These are phyloP conservation scores for Yamadazyma atmosphaerica DNA, from an alignment of 1,139 yeast species.

Conservation along the genomic window DNA sequence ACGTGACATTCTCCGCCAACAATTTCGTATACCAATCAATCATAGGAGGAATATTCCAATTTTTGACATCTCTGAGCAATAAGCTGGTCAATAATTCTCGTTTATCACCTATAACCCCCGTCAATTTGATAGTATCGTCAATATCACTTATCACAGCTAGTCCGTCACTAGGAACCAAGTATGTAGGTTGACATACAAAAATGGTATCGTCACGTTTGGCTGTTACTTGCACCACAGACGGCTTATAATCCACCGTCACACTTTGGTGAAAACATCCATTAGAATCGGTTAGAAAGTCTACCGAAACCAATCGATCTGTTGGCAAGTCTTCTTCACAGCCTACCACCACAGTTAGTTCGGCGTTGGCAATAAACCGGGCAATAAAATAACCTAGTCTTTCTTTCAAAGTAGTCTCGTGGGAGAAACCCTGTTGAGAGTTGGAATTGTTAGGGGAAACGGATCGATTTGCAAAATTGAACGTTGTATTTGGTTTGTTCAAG, in stretches of 20 bases:
- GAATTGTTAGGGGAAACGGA: not conserved
- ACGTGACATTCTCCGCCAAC: slow-evolving; percentile 47
- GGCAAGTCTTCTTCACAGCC: slow-evolving; percentile 41
- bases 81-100: slow-evolving; percentile 78
- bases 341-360: slow-evolving; percentile 50
- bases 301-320: slow-evolving; percentile 22
- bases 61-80: slow-evolving; percentile 60
- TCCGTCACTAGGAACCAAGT: slow-evolving; percentile 48
- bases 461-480: not conserved
- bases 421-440: no score
- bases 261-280: slow-evolving; percentile 59
- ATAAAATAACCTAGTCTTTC: slow-evolving; percentile 62
- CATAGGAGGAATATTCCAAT: slow-evolving; percentile 73
- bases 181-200: slow-evolving; percentile 45
- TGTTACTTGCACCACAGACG: slow-evolving; percentile 47
- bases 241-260: slow-evolving; percentile 53
- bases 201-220: slow-evolving; percentile 47
- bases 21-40: slow-evolving; percentile 61
- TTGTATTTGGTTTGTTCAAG: not conserved
- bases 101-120: slow-evolving; percentile 89
- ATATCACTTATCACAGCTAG: slow-evolving; percentile 84
- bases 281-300: slow-evolving; percentile 47
- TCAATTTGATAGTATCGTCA: slow-evolving; percentile 88
- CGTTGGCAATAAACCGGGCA: slow-evolving; percentile 55
- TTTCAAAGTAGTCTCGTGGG: slow-evolving; percentile 42